phyloP scores from a whole-genome alignment of 305 asterid species.

The Rubia peregrina region DNA sequence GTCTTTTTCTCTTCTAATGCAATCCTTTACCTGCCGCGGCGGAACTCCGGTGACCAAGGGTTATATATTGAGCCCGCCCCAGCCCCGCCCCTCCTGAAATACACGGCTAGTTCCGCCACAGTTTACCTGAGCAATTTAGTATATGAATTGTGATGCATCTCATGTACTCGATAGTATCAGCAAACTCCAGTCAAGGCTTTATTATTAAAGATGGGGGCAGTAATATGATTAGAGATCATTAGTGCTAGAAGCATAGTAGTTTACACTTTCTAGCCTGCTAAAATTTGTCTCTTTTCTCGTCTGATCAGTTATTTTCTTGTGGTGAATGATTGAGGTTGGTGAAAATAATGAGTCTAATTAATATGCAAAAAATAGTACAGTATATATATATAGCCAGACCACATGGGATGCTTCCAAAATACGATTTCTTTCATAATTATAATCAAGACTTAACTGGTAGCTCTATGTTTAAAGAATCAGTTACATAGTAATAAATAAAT shows the following conservation, averaged over 20 bases:
- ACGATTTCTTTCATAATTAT: neutral
- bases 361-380: too few species aligned
- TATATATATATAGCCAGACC: neutral
- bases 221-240: neutral
- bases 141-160: too few species aligned
- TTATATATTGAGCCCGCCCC: too few species aligned
- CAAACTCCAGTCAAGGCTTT: neutral
- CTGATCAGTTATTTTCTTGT: neutral
- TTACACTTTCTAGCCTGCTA: neutral
- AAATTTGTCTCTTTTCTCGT: neutral
- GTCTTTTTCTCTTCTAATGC: too few species aligned
- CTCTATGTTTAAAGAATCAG: neutral
- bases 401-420: slow-evolving; percentile 8
- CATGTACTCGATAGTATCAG: too few species aligned
- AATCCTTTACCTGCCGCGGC: too few species aligned
- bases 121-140: too few species aligned
- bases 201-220: neutral
- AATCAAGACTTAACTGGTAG: slow-evolving; percentile 1
- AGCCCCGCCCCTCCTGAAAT: too few species aligned
- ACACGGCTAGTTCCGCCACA: too few species aligned
- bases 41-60: too few species aligned
- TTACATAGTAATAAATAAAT: neutral
- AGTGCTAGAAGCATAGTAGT: neutral
- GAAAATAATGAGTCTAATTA: slow-evolving; percentile 6
- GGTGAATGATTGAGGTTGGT: slow-evolving; percentile 24